Conservation (phyloP, 2,329 filamentous ascomycete species). For the Onygena corvina region DNA sequence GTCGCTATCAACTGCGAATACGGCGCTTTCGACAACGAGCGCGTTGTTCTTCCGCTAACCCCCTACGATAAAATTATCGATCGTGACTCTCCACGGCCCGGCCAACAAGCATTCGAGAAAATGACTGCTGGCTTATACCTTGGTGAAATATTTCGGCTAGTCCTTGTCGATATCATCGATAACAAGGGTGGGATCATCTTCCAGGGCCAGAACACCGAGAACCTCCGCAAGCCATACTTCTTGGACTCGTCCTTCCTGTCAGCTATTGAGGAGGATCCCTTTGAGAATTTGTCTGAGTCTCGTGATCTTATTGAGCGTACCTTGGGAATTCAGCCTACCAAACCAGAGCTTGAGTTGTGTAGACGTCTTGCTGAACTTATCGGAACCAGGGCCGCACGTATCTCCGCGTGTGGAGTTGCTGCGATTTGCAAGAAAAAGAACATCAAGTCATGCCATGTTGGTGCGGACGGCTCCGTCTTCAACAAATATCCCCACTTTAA, state of each 20-base stretch:
- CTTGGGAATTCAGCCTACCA: conserved; percentile 58
- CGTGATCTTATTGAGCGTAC: conserved; percentile 66
- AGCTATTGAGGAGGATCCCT: conserved; percentile 86
- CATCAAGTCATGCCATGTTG: conserved; percentile 78
- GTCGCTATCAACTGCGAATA: conserved; percentile 98
- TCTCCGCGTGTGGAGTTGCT: conserved; percentile 88
- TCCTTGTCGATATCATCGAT: conserved; percentile 74
- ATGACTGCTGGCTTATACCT: conserved; percentile 94
- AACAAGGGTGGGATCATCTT: conserved; percentile 66
- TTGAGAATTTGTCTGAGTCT: conserved; percentile 87
- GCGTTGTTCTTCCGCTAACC: conserved; percentile 73
- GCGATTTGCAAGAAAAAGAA: conserved; percentile 96
- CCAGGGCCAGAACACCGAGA: conserved; percentile 64
- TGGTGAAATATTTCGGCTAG: conserved; percentile 84
- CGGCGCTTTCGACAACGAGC: conserved; percentile 92
- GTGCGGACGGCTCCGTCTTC: conserved; percentile 93
- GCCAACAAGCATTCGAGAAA: conserved; percentile 93
- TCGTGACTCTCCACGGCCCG: conserved; percentile 79
- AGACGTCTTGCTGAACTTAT: conserved; percentile 86
- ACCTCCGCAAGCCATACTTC: conserved; percentile 74
- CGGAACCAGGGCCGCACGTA: conserved; percentile 80
- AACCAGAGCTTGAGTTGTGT: conserved; percentile 75
- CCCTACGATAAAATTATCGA: conserved; percentile 80
- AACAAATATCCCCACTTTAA: conserved; percentile 99
- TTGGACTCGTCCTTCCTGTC: conserved; percentile 91